Evolutionary conservation across 1,139 yeast species (phyloP).

Genomic region (Yamadazyma aaseri): DNA sequence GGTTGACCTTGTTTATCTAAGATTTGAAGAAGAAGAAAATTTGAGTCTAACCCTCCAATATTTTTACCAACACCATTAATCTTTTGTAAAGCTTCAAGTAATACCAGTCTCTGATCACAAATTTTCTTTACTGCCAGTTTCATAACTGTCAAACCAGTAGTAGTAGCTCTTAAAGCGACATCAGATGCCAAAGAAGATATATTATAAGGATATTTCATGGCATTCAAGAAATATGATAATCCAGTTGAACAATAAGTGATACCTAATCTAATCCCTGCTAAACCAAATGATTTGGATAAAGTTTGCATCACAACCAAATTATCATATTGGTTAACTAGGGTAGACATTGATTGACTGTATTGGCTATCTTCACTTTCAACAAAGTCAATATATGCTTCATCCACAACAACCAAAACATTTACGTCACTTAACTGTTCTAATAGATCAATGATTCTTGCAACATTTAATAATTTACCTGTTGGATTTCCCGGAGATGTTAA

Average conservation of each 20-base stretch:
- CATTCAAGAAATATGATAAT: constrained; percentile 67
- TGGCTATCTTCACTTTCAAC: constrained; percentile 31
- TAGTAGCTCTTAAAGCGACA: constrained; percentile 73
- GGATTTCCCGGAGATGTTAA: constrained; percentile 99
- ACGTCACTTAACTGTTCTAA: constrained; percentile 47
- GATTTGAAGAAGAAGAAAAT: constrained; percentile 74
- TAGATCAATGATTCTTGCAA: constrained; percentile 48
- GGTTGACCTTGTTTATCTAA: constrained; percentile 62
- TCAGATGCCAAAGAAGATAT: constrained; percentile 80
- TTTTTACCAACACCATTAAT: constrained; percentile 66
- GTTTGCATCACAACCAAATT: constrained; percentile 90
- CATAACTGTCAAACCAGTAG: constrained; percentile 60
- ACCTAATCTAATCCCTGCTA: constrained; percentile 92
- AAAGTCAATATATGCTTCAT: constrained; percentile 95
- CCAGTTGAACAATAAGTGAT: constrained; percentile 64
- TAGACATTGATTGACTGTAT: constrained; percentile 60
- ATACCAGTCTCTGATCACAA: constrained; percentile 50
- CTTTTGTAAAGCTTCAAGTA: constrained; percentile 52
- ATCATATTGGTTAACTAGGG: constrained; percentile 77
- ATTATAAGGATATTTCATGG: constrained; percentile 95
- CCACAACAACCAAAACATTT: constrained; percentile 84
- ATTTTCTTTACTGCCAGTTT: constrained; percentile 50
- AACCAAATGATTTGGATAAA: constrained; percentile 88
- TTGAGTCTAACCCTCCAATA: constrained; percentile 87
- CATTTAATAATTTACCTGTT: constrained; percentile 66